These are phyloP conservation scores for Xylaria scruposa DNA, from an alignment of 495 filamentous ascomycete genomes.

Conservation along the genomic window DNA sequence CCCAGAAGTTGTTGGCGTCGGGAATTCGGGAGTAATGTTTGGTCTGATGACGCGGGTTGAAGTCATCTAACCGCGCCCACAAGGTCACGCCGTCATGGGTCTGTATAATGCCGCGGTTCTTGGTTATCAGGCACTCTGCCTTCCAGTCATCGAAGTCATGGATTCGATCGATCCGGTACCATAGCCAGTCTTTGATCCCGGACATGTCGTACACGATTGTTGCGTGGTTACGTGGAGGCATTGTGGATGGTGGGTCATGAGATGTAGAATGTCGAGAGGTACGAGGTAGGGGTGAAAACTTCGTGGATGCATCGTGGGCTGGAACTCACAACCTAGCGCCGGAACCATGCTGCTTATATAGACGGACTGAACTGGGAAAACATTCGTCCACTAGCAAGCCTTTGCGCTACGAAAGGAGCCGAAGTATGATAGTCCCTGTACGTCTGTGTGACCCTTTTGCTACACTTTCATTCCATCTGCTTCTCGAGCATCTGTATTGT, in stretches of 20 bases:
- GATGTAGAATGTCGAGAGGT: not conserved
- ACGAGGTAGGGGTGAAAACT: not conserved
- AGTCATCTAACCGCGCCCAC: not conserved
- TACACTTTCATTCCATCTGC: not conserved
- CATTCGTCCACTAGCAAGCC: not conserved
- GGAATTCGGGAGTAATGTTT: not conserved
- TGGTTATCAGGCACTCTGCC: not conserved
- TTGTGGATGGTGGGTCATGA: not conserved
- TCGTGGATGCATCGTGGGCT: not conserved
- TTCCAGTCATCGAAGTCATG: slow-evolving; percentile 1
- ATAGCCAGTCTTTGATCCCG: not conserved
- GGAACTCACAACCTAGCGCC: not conserved
- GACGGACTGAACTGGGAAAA: not conserved
- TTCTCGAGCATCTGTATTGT: not conserved
- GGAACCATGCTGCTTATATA: not conserved
- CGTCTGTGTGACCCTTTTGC: not conserved
- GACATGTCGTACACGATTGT: not conserved
- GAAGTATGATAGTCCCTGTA: not conserved
- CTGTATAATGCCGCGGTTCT: not conserved
- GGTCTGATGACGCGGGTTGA: not conserved
- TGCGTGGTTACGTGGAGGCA: not conserved
- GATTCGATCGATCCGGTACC: not conserved
- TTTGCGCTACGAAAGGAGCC: not conserved
- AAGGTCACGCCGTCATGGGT: slow-evolving; percentile 7
- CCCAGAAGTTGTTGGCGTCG: not conserved